A percentile compares a stretch with the other conserved stretches of the same genome.
Conservation (phyloP, 2,329 filamentous ascomycete species). For the Aquanectria penicillioides region DNA sequence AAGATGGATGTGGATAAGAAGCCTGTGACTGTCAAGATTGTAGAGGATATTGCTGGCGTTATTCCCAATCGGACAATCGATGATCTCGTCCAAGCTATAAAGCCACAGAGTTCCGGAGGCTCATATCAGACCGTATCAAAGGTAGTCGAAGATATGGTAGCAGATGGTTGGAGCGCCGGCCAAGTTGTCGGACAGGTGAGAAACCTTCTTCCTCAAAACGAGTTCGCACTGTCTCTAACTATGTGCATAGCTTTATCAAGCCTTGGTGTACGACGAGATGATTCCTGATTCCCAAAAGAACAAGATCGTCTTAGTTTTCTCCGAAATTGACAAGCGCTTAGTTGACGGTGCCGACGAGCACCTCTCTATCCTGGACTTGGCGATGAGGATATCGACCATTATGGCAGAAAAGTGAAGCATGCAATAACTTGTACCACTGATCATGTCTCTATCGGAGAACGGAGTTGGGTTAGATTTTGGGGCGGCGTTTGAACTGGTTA, state of each 20-base stretch:
- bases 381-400: constrained; percentile 82
- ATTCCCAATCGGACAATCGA: constrained; percentile 82
- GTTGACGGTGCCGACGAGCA: constrained; percentile 97
- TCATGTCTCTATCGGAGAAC: constrained; percentile 24
- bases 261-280: constrained; percentile 83
- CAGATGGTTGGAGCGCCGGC: constrained; percentile 95
- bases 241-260: constrained; percentile 76
- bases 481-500: constrained; percentile 38
- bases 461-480: constrained; percentile 38
- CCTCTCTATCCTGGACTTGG: constrained; percentile 85
- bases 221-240: constrained; percentile 19
- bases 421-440: not conserved
- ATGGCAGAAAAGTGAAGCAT: constrained; percentile 59
- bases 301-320: constrained; percentile 88
- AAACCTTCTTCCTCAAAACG: not conserved
- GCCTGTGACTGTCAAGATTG: constrained; percentile 77
- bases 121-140: constrained; percentile 80
- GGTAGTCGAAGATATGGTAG: constrained; percentile 89
- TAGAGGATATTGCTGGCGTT: constrained; percentile 96
- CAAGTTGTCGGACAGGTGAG: constrained; percentile 84
- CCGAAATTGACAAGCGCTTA: constrained; percentile 91
- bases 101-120: constrained; percentile 71
- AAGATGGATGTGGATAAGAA: constrained; percentile 71
- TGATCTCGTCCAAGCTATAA: constrained; percentile 77
- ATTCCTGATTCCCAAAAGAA: constrained; percentile 90